Conservation (phyloP, 345 rosid genomes). For the Anastatica hierochuntica region DNA sequence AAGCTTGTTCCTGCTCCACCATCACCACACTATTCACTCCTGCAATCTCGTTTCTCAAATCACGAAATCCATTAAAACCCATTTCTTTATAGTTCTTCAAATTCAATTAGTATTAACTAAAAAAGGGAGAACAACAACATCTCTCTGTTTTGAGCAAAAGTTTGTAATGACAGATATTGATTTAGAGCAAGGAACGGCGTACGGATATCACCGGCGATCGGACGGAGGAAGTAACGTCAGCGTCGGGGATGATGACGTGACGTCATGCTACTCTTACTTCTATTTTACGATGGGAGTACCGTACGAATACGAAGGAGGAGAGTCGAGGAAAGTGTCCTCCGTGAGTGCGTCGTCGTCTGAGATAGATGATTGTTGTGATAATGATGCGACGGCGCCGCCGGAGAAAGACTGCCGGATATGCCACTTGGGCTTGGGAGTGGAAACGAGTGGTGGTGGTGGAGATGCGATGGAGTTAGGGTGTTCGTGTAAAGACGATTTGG, state of each 20-base stretch:
- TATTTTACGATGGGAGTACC: constrained; percentile 66
- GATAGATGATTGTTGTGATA: constrained; percentile 44
- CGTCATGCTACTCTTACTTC: constrained; percentile 73
- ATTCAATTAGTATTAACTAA: not conserved
- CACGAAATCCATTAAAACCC: constrained; percentile 22
- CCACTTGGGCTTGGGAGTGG: constrained; percentile 76
- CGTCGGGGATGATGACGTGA: constrained; percentile 54
- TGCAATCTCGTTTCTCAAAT: too few species aligned
- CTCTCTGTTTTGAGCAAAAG: too few species aligned
- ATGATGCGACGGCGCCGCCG: constrained; percentile 44
- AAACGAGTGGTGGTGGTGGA: constrained; percentile 53
- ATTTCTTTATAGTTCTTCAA: constrained; percentile 1
- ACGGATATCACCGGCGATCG: constrained; percentile 25
- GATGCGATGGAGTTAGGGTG: constrained; percentile 71
- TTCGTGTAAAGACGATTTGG: constrained; percentile 84
- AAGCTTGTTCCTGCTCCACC: too few species aligned
- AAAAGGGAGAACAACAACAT: too few species aligned
- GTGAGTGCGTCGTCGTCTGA: constrained; percentile 35
- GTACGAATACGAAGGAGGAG: constrained; percentile 33
- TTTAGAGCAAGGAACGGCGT: constrained; percentile 48
- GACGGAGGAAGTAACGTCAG: constrained; percentile 27
- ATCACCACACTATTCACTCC: too few species aligned
- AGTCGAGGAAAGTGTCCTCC: constrained; percentile 30
- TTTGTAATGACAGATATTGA: constrained; percentile 33
- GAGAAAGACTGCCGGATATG: constrained; percentile 84